Evolutionary conservation across 108 stramenopile genomes (phyloP), one percentile per base, ranked within the genome.

Genomic region (Discostella pseudostelligera): DNA sequence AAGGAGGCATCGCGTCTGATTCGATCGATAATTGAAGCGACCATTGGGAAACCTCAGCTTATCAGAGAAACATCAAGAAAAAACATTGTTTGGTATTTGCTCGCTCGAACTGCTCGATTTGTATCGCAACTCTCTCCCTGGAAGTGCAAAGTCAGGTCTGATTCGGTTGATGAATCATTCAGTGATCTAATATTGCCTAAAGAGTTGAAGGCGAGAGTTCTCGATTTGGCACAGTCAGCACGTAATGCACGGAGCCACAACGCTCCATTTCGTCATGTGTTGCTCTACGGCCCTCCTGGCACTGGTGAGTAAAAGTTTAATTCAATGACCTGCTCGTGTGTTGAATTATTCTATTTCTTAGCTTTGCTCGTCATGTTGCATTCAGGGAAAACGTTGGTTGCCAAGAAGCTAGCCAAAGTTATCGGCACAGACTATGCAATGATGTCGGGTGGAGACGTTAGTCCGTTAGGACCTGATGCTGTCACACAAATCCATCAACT

Each of bases 361-460:
- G 8, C 3, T 21, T 51, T n/a, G n/a, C n/a, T n/a, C 50, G 26
- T 14, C 57, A 42, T 36, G 22, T 42, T 37, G 13, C 37, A 58
- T 39, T 17, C 17, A 45, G 60, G 88, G 0, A 90, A 90, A 68
- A 90, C 89, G 8, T 44, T 87, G 46, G 76, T 84, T 19, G 89
- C 89, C 13, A 72, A 83, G 48, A 80, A 72, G 48, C 56, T 90
- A 4, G 89, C 89, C 26, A 37, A 67, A 29, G 43, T 59, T 48
- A 84, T 83, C 50, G 90, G 87, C 22, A 81, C 92, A 58, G 93
- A 93, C 62, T 95, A 83, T 58, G 91, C 93, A 10, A 48, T 95
- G n/a, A 86, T 93, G 86, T 78, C 81, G 48, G 93, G 93, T 6
- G 93, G 93, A 29, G 93, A 95, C 56, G 85, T 95, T 14, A 91